Evolutionary conservation across 495 filamentous ascomycete genomes (phyloP), one percentile per base, ranked within the genome.

Genomic region (Aspergillus cavernicola): DNA sequence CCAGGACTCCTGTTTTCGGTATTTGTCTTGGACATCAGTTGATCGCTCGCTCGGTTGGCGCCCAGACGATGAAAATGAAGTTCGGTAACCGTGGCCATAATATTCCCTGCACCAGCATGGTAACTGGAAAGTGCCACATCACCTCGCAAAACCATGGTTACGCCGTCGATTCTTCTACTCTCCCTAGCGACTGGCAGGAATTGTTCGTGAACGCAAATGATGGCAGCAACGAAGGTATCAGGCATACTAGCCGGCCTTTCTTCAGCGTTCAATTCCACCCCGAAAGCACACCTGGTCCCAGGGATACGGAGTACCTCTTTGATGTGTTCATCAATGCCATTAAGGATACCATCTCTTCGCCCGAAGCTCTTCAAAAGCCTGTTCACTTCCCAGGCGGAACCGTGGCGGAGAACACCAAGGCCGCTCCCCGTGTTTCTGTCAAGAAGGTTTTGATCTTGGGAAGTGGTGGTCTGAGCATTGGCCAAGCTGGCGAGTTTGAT

Each of bases 231-330:
- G 93, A 97, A 71, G 93, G 93, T 72, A 95, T 98, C 58, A 85
- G 90, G 64, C 91, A 98, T 66, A 74, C 80, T 38, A 80, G 75
- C 67, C 86, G 83, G 45, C 93, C 93, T 15, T 95, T 88, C 76
- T 98, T 98, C 80, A 96, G 90, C 74, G 93, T 97, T 18, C 93
- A 98, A 69, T 98, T 98, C 77, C 93, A 98, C 63, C 93, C 93
- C 0, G 93, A 98, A 70, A 95, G 90, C 74, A 91, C 90, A 11
- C 93, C 93, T 9, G 93, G 93, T 18, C 93, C 93, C 26, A 83
- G 88, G n/a, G 93, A 98, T 61, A 97, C 93, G 33, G 93, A 97
- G 63, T 96, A 85, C 62, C 81, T 98, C 18, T 98, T 98, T 57
- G 91, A 97, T 70, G 89, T 97, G 47, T 98, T 97, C 77, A 86